Conservation (phyloP, 139 green algal species). For the Volvox reticuliferus region DNA sequence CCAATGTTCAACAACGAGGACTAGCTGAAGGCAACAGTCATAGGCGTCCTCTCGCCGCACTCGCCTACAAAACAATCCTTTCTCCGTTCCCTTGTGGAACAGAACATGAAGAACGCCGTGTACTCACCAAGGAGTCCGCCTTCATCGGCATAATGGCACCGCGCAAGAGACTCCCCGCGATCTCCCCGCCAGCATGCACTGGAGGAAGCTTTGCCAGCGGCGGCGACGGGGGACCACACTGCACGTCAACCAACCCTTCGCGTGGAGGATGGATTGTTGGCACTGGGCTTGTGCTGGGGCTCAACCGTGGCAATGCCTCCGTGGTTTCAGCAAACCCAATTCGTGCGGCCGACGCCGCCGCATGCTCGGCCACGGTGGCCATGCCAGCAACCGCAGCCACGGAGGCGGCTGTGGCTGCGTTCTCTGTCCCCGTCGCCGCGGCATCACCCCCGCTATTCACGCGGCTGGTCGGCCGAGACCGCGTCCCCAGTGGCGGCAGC, state of each 20-base stretch:
- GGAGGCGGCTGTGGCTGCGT: too few relatives aligned
- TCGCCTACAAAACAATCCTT: neutral
- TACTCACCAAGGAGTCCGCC: neutral
- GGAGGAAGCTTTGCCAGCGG: neutral
- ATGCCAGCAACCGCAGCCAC: neutral
- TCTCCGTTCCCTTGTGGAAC: neutral
- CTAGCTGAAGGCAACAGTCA: neutral
- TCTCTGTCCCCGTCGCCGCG: neutral
- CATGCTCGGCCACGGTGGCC: neutral
- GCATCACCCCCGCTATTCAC: neutral
- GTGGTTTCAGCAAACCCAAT: neutral
- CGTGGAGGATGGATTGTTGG: neutral
- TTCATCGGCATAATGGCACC: neutral
- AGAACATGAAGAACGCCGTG: neutral
- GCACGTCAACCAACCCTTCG: too few relatives aligned
- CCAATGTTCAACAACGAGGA: neutral
- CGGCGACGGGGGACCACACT: neutral
- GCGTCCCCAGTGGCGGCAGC: neutral
- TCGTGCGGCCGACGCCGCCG: neutral
- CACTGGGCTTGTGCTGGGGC: neutral
- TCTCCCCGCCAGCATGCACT: neutral
- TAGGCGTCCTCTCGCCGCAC: too few relatives aligned
- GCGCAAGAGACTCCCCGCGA: neutral
- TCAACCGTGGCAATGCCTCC: neutral
- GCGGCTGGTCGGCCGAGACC: neutral